Conservation (phyloP, 345 rosid species). For the Eucalyptus lansdowneana region DNA sequence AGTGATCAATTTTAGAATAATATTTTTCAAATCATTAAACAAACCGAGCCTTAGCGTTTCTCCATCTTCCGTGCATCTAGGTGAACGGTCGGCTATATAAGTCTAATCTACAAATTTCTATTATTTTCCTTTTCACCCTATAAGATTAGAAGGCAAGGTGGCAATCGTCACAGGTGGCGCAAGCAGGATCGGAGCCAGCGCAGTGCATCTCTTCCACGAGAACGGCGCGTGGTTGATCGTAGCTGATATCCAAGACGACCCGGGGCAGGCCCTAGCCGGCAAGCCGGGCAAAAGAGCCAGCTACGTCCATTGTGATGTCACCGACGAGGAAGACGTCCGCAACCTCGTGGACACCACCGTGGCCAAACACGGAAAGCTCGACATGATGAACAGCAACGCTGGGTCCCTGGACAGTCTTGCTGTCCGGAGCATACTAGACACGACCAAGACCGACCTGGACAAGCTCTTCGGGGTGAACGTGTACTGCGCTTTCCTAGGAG, state of each 20-base stretch:
- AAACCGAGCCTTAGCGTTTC: no score
- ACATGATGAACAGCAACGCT: constrained; percentile 29
- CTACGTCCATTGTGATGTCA: constrained; percentile 23
- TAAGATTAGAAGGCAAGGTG: constrained; percentile 22
- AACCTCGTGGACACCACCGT: constrained; percentile 11
- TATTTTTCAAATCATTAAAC: no score
- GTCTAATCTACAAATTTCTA: neutral
- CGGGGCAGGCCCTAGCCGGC: constrained; percentile 3
- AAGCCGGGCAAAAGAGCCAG: constrained; percentile 3
- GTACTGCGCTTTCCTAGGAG: constrained; percentile 15
- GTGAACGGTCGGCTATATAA: no score
- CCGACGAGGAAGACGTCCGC: constrained; percentile 15
- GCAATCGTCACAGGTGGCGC: constrained; percentile 27
- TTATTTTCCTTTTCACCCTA: neutral
- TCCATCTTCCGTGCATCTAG: no score
- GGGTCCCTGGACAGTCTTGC: constrained; percentile 3
- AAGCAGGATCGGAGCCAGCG: constrained; percentile 19
- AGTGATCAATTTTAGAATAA: no score
- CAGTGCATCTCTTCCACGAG: constrained; percentile 8
- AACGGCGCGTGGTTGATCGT: constrained; percentile 24
- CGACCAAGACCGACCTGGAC: constrained; percentile 10
- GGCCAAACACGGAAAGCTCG: constrained; percentile 18
- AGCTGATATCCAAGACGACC: constrained; percentile 19
- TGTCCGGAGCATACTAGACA: constrained; percentile 3
- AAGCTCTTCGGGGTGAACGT: constrained; percentile 14